Base-by-base conservation (phyloP, 2,329 filamentous ascomycete genomes). In the Chaetothyriales sp. region DNA sequence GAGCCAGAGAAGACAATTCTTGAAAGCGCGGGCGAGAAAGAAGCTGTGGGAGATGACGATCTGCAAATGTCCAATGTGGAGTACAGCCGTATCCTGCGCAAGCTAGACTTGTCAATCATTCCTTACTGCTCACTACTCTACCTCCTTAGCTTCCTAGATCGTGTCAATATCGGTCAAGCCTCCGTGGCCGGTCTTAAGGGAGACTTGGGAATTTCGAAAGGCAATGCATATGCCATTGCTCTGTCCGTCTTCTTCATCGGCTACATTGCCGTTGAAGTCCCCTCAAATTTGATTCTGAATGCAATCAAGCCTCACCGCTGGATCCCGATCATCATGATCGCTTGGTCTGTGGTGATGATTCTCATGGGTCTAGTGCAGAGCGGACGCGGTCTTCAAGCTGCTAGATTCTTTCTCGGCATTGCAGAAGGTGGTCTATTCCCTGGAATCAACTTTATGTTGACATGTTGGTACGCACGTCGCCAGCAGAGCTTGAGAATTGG, bases 401-500 rank as follows among this genome's bases (percentile, higher is more conserved):
- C 28, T 10, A 25, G 67, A 5, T 70, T 72, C 48, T 68, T 67
- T 45, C 66, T 67, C 0, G 69, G 67, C 40, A 72, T 70, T 46
- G 69, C 74, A 15, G 51, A 53, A 28, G 51, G 51, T 4, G 51
- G 51, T 37, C 48, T 53, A 8, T 50, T 72, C 73, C 54, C 64
- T 74, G 73, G 72, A 0, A 67, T 76, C 13, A 66, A 75, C 19
- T 72, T 77, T 58, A 69, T 76, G 4, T 61, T 72, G 8, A 65
- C 63, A 13, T 70, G 67, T 3, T 72, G 69, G 69, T 71, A 73
- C 51, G 65, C 67, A 7, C 64, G 70, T 73, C 83, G 78, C 59
- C 82, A 87, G 66, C 73, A 86, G 18, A 82, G 83, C 48, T 83
- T 82, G 64, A 73, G 83, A 48, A 85, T 84, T 62, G 80, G 81